Evolutionary conservation across 176 grass and related monocot genomes (phyloP), one percentile per base, ranked within the genome.

Genomic region (Carex littledalei): DNA sequence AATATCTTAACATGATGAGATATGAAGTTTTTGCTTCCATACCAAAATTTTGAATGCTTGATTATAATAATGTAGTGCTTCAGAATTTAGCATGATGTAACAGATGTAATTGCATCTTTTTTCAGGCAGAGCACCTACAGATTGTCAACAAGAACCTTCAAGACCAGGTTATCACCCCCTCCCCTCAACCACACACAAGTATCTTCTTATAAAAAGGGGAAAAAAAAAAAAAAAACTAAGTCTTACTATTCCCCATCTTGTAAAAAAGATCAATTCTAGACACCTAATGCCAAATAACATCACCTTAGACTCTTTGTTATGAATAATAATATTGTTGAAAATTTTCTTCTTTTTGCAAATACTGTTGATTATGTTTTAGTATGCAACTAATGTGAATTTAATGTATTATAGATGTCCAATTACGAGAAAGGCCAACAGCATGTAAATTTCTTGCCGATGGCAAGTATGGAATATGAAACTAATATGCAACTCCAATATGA

Each of bases 361-460:
- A 35, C 8, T 84, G 17, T 67, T 54, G 3, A 79, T 17, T 17
- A 63, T 41, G 21, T 55, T 16, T 45, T 3, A 63, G 15, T 31
- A 64, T 86, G 14, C 43, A 80, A 59, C 13, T 77, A 32, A 77
- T 15, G 22, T 31, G 22, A 50, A 50, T 78, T 81, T n/a, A 24
- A 61, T 65, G 4, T 60, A 24, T 10, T 61, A 67, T 69, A 98
- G 95, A 81, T 95, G 37, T 79, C 84, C 21, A 84, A 93, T 75
- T 93, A 84, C 64, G 95, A 98, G 86, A 91, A 86, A 71, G 80
- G 84, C 10, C 89, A 93, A 56, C 95, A 93, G 76, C 90, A 89
- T n/a, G 78, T 89, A 70, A 93, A 94, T 71, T 94, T 89, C 86
- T 86, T 97, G 90, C 84, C 70, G 0, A 85, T 86, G 56, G 88